Evolutionary conservation across 108 stramenopile species (phyloP), one percentile per base, ranked within the genome.

Genomic region (Conticribra guillardii): DNA sequence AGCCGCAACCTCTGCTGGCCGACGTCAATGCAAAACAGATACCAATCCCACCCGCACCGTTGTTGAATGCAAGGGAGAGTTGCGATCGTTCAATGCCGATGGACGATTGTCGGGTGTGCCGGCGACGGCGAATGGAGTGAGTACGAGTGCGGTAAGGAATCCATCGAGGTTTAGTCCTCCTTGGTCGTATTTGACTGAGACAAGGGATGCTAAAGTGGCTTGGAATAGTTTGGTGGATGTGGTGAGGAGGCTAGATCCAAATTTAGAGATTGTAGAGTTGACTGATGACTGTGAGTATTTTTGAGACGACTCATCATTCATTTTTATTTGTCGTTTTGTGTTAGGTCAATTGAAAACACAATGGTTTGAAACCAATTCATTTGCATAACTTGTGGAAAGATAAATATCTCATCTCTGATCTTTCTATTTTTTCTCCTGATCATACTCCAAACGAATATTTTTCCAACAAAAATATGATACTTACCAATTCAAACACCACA

Each of bases 111-210:
- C 89, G 14, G 71, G 70, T 30, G 77, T 93, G 4, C 79, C 92
- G 0, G 92, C 92, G 15, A 89, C 88, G 0, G 88, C 85, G 33
- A 93, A 93, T 71, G 92, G 92, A 32, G 89, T 93, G 3, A 82
- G 79, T 24, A 90, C 88, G 1, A 84, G 82, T 16, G 84, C 85
- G 1, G 88, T 93, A 11, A 80, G 80, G 60, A 93, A 90, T 82
- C 92, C 92, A 23, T 83, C 84, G 11, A 67, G 92, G 9, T 93
- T 87, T 60, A 80, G 79, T 15, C 88, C 92, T 17, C 92, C 92
- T 2, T 93, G 92, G 92, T 82, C 84, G 26, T 93, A 89, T 53
- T 63, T 90, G 52, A 89, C 89, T 5, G 89, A 93, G 72, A 93
- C 92, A 22, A 69, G 62, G 34, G 84, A 90, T 69, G 50, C 82